Conservation (phyloP, 257 asterid species). For the Echites panduratus region DNA sequence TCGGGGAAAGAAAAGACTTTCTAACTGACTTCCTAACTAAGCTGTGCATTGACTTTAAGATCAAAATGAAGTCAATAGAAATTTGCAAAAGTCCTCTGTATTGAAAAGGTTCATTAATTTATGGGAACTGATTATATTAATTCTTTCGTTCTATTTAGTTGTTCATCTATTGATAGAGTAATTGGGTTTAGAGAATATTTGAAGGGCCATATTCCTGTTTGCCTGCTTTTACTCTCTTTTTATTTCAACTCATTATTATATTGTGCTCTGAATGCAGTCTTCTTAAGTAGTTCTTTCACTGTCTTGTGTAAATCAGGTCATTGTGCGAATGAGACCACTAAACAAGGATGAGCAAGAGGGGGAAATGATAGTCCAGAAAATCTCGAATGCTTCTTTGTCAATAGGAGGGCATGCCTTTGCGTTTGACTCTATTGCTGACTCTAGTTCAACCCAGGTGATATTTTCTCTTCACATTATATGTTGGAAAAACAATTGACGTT, state of each 20-base stretch:
- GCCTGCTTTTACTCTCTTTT: not conserved
- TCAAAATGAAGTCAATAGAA: no score
- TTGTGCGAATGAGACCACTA: conserved; percentile 89
- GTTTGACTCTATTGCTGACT: conserved; percentile 81
- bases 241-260: not conserved
- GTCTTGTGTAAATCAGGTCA: conserved; percentile 43
- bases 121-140: not conserved
- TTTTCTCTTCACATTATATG: not conserved
- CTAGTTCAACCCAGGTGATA: conserved; percentile 76
- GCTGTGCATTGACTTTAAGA: not conserved
- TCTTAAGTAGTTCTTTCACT: conserved; percentile 8
- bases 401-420: conserved; percentile 75
- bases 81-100: no score
- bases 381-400: conserved; percentile 61
- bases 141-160: not conserved
- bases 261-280: not conserved
- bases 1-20: not conserved
- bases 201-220: not conserved
- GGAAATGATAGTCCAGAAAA: conserved; percentile 55
- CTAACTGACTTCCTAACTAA: not conserved
- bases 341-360: conserved; percentile 73
- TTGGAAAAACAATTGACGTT: not conserved
- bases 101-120: no score
- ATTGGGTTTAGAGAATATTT: not conserved
- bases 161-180: not conserved